These are phyloP conservation scores for Phaeosphaeriaceae sp. DNA, from an alignment of 2,329 filamentous ascomycete genomes.

Conservation along the genomic window DNA sequence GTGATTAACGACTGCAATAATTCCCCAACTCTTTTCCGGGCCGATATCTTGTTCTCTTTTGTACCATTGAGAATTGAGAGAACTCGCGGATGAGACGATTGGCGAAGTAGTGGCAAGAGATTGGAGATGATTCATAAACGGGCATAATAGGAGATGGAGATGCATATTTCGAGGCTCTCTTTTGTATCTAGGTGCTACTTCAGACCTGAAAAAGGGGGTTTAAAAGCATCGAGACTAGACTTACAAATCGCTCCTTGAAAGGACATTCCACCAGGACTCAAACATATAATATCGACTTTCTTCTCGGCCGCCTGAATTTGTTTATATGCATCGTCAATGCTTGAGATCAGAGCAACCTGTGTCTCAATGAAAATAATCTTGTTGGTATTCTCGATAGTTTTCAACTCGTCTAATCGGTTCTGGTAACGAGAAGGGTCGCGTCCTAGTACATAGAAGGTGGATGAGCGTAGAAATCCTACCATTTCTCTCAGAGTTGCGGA, in stretches of 20 bases:
- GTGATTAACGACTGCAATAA: slow-evolving; percentile 30
- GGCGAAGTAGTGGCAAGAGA: slow-evolving; percentile 40
- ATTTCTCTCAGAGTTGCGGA: slow-evolving; percentile 29
- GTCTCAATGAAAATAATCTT: slow-evolving; percentile 35
- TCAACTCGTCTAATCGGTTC: slow-evolving; percentile 5
- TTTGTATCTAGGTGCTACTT: slow-evolving; percentile 27
- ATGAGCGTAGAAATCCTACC: slow-evolving; percentile 15
- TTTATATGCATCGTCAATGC: slow-evolving; percentile 11
- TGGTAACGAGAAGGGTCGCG: slow-evolving; percentile 7
- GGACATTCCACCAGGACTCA: slow-evolving; percentile 15
- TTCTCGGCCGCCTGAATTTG: slow-evolving; percentile 1
- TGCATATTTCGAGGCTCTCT: slow-evolving; percentile 40
- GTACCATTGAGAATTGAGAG: slow-evolving; percentile 41
- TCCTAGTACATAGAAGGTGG: slow-evolving; percentile 17
- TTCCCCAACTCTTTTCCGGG: slow-evolving; percentile 29
- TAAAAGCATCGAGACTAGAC: background rate
- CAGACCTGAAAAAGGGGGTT: background rate
- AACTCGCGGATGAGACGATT: slow-evolving; percentile 34
- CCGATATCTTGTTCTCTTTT: slow-evolving; percentile 39
- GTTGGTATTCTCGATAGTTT: slow-evolving; percentile 5
- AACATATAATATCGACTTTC: slow-evolving; percentile 14
- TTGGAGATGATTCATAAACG: slow-evolving; percentile 39
- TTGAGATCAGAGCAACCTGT: slow-evolving; percentile 22
- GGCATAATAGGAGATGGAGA: slow-evolving; percentile 42
- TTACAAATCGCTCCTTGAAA: slow-evolving; percentile 13